Evolutionary conservation across 2,329 filamentous ascomycete genomes (phyloP).

Genomic region (Aspergillus pseudotamarii): DNA sequence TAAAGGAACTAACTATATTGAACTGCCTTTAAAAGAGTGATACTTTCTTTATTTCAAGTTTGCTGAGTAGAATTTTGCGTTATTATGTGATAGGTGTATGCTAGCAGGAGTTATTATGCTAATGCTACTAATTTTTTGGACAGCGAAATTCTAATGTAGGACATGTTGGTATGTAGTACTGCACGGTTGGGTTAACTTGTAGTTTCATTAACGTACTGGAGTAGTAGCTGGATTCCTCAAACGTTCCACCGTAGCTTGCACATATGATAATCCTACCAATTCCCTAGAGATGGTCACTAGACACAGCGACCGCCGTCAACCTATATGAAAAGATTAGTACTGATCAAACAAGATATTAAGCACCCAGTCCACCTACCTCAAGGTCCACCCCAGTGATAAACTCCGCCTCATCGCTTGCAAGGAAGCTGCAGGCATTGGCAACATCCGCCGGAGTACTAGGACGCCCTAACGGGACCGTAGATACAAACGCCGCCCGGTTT

Average conservation of each 20-base stretch:
- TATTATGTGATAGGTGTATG: too few species aligned
- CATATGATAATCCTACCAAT: neutral
- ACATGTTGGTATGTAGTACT: neutral
- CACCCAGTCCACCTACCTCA: conserved; percentile 48
- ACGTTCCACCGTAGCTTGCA: neutral
- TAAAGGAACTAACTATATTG: neutral
- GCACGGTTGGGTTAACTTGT: neutral
- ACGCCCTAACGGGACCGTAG: conserved; percentile 41
- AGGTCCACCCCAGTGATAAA: conserved; percentile 71
- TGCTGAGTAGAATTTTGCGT: neutral
- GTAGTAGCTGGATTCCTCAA: neutral
- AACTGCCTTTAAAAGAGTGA: neutral
- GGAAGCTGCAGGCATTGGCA: conserved; percentile 67
- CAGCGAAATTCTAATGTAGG: too few species aligned
- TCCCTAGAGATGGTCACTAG: neutral
- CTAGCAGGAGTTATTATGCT: too few species aligned
- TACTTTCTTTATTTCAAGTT: neutral
- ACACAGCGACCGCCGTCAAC: conserved; percentile 26
- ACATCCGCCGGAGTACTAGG: conserved; percentile 56
- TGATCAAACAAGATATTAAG: neutral
- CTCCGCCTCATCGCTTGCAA: conserved; percentile 68
- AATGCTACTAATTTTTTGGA: too few species aligned
- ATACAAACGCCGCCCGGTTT: conserved; percentile 40
- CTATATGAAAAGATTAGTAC: conserved; percentile 5
- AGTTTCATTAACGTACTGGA: neutral